Evolutionary conservation across 1,284 basidiomycete species (phyloP).

Genomic region (Trichosporon inkin): DNA sequence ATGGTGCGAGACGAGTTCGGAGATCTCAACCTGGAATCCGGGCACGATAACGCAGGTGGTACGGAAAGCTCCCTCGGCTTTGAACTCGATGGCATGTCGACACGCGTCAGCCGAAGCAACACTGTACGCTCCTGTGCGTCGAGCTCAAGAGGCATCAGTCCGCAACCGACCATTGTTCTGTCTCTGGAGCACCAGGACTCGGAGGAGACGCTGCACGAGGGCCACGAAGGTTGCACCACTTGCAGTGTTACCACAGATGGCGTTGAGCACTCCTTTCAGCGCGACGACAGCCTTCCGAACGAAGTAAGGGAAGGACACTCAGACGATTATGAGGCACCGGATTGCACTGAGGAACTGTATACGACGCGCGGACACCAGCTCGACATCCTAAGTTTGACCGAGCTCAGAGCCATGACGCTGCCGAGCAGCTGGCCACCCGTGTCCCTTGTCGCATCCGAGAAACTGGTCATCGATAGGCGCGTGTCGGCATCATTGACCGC

Average conservation of each 20-base stretch:
- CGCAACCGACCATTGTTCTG: background rate
- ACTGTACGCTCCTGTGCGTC: background rate
- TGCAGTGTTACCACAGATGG: background rate
- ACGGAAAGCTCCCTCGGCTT: background rate
- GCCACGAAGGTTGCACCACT: background rate
- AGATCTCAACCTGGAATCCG: background rate
- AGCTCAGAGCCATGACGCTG: background rate
- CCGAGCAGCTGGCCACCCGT: background rate
- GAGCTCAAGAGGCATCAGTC: background rate
- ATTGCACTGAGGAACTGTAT: no score
- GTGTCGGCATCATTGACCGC: background rate
- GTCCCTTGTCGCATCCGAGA: background rate
- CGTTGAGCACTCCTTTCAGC: background rate
- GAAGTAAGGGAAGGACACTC: no score
- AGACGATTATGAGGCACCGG: no score
- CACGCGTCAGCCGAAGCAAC: background rate
- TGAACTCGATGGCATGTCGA: background rate
- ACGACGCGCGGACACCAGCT: background rate
- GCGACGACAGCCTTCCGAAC: background rate
- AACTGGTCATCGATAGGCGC: background rate
- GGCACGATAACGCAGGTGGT: background rate
- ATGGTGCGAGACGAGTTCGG: conserved; percentile 4
- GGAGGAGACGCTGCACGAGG: conserved; percentile 2
- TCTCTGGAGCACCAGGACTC: background rate
- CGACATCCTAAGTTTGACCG: background rate